phyloP scores from a whole-genome alignment of 495 filamentous ascomycete genomes.

The Trichocladium antarcticum region DNA sequence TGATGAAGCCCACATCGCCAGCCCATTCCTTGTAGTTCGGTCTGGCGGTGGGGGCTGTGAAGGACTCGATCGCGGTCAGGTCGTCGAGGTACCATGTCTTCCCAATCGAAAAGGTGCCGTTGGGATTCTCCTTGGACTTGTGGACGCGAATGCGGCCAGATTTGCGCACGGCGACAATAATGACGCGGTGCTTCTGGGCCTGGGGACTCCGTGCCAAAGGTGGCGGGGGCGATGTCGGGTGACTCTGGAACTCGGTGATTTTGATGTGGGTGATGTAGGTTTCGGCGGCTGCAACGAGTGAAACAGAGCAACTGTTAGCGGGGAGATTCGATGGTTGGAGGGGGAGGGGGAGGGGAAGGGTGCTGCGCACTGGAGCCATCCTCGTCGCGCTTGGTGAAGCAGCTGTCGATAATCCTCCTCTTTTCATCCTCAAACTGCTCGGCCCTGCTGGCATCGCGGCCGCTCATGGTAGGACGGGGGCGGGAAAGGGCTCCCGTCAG shows the following conservation, averaged over 20 bases:
- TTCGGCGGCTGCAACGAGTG: constrained; percentile 53
- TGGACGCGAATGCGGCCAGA: constrained; percentile 90
- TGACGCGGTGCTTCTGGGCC: constrained; percentile 78
- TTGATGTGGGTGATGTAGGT: constrained; percentile 96
- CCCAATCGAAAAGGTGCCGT: constrained; percentile 90
- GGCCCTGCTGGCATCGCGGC: constrained; percentile 52
- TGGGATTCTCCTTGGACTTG: constrained; percentile 89
- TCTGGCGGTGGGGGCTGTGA: constrained; percentile 48
- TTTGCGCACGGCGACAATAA: constrained; percentile 83
- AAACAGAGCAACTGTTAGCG: background rate
- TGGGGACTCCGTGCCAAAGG: constrained; percentile 51
- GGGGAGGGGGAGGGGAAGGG: background rate
- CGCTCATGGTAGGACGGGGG: constrained; percentile 18
- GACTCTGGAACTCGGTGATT: constrained; percentile 70
- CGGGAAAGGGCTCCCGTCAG: constrained; percentile 17
- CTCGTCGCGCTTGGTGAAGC: constrained; percentile 76
- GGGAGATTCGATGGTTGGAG: background rate
- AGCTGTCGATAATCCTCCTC: constrained; percentile 79
- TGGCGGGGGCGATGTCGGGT: constrained; percentile 78
- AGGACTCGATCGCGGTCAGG: constrained; percentile 68
- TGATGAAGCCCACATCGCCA: constrained; percentile 69
- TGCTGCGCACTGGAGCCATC: constrained; percentile 61
- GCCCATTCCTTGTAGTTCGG: constrained; percentile 66
- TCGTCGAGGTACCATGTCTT: constrained; percentile 97
- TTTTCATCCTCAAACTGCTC: constrained; percentile 95